phyloP scores from a whole-genome alignment of 345 rosid genomes.

The Psidium guajava region DNA sequence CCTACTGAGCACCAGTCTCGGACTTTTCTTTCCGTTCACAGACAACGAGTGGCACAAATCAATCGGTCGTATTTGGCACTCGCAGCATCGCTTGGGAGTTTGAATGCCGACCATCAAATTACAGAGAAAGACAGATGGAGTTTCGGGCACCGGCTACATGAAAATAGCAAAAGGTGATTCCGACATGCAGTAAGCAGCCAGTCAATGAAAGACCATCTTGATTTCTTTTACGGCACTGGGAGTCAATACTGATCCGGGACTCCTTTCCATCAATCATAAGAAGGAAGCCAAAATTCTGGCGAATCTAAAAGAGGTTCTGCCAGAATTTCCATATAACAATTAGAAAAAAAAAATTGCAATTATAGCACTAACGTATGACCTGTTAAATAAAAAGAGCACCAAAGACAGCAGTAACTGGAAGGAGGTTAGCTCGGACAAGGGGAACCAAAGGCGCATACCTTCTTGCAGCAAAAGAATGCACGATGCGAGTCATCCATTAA shows the following conservation, averaged over 20 bases:
- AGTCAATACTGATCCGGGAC: not conserved
- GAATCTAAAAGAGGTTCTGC: not conserved
- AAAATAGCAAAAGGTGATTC: not conserved
- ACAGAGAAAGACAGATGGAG: not conserved
- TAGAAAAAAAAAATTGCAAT: not conserved
- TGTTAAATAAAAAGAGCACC: not conserved
- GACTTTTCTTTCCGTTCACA: not conserved
- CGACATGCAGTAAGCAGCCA: not conserved
- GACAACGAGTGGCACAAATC: not conserved
- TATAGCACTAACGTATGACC: not conserved
- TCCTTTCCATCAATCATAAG: not conserved
- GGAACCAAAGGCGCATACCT: not conserved
- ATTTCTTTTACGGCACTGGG: not conserved
- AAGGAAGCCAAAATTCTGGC: not conserved
- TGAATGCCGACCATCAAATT: not conserved
- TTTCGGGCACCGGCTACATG: not conserved
- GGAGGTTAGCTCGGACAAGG: not conserved
- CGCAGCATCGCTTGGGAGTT: not conserved
- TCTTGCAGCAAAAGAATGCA: not conserved
- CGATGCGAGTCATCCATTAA: not conserved
- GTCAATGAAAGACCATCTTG: not conserved
- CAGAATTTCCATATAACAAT: not conserved
- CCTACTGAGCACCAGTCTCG: not conserved
- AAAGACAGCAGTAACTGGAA: not conserved
- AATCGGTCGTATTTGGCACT: not conserved